A percentile compares a stretch with the other conserved stretches of the same genome.
phyloP scores from a whole-genome alignment of 2,329 filamentous ascomycete species.

The Calonectria henricotiae region DNA sequence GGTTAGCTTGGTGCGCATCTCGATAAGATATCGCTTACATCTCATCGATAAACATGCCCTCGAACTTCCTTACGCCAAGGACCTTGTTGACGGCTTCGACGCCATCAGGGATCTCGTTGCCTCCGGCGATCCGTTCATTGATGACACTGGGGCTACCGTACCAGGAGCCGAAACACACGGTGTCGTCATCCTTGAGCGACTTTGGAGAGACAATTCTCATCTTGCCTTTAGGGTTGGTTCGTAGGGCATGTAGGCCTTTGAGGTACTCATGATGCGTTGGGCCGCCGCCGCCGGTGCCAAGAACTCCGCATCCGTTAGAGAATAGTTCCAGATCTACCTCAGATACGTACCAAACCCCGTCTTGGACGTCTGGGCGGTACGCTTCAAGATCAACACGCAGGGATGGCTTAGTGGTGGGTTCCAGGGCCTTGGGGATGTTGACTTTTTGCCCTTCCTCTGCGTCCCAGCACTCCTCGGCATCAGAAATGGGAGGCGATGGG shows the following conservation, averaged over 20 bases:
- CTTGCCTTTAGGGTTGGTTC: conserved; percentile 54
- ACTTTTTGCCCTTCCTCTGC: conserved; percentile 51
- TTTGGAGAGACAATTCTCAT: conserved; percentile 62
- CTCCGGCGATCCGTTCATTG: conserved; percentile 58
- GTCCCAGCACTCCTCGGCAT: conserved; percentile 35
- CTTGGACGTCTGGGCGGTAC: conserved; percentile 55
- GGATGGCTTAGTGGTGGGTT: conserved; percentile 55
- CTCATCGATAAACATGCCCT: conserved; percentile 58
- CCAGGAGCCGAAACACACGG: conserved; percentile 63
- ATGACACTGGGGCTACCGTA: conserved; percentile 64
- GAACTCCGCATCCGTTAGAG: conserved; percentile 57
- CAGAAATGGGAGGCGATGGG: conserved; percentile 41
- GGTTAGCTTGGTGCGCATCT: conserved; percentile 25
- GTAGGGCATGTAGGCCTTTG: conserved; percentile 60
- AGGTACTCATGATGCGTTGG: conserved; percentile 63
- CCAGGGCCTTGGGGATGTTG: conserved; percentile 52
- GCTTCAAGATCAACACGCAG: conserved; percentile 52
- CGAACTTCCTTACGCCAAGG: conserved; percentile 53
- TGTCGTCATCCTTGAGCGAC: conserved; percentile 58
- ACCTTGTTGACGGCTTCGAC: conserved; percentile 58
- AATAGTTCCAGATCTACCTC: conserved; percentile 59
- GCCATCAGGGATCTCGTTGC: conserved; percentile 58
- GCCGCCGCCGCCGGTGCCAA: conserved; percentile 60
- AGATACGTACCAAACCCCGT: conserved; percentile 58
- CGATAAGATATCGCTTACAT: conserved; percentile 54